These are phyloP conservation scores for Biscogniauxia marginata DNA, from an alignment of 2,329 filamentous ascomycete species.

Conservation along the genomic window DNA sequence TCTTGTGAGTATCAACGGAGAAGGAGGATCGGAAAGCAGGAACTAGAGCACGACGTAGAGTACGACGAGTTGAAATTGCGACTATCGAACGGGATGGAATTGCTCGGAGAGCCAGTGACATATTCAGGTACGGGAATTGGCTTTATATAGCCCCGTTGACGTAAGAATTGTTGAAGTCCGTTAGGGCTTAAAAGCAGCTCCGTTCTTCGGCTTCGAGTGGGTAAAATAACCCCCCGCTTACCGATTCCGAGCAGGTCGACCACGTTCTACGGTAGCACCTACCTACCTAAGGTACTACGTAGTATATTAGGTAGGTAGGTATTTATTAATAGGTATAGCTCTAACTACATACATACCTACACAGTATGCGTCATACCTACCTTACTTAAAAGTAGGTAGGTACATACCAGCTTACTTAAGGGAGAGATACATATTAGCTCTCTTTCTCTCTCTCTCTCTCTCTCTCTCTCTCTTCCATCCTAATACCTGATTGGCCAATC, in stretches of 20 bases:
- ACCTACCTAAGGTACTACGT: neutral
- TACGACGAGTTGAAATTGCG: constrained; percentile 1
- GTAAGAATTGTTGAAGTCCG: constrained; percentile 3
- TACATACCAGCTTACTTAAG: neutral
- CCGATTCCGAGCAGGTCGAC: neutral
- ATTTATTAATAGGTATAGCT: neutral
- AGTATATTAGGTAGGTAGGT: too few relatives aligned
- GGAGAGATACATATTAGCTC: too few relatives aligned
- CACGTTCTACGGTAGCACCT: too few relatives aligned
- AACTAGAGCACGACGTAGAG: neutral
- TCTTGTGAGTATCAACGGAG: constrained; percentile 37
- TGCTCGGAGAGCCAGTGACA: constrained; percentile 23
- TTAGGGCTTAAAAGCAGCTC: constrained; percentile 15
- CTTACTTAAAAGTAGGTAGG: too few relatives aligned
- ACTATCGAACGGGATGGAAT: constrained; percentile 15
- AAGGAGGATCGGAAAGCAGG: constrained; percentile 16
- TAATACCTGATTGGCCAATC: neutral
- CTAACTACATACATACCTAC: too few relatives aligned
- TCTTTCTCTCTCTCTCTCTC: too few relatives aligned
- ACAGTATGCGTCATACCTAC: too few relatives aligned
- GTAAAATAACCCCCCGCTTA: neutral
- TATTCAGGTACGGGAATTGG: constrained; percentile 13
- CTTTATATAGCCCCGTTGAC: constrained; percentile 2
- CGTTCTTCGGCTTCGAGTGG: constrained; percentile 17
- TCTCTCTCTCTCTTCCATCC: too few relatives aligned